Percentiles rank a stretch among this genome's conserved stretches.
phyloP scores from a whole-genome alignment of 1,139 yeast genomes.

The Saccharomyces hybrid region DNA sequence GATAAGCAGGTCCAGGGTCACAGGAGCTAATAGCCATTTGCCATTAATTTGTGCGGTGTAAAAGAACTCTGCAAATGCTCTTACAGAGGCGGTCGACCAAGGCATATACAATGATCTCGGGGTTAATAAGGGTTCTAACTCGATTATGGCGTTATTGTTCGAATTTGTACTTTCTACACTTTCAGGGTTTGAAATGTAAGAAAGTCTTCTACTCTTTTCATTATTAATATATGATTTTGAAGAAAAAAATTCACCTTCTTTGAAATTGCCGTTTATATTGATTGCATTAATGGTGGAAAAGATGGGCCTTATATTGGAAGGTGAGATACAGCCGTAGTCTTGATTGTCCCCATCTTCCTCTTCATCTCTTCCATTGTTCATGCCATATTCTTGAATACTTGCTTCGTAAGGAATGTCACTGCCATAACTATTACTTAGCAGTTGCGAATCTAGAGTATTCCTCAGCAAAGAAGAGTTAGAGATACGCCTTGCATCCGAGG shows the following conservation, averaged over 20 bases:
- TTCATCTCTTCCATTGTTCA: not conserved
- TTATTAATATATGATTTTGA: not conserved
- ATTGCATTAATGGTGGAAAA: not conserved
- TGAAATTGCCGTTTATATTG: not conserved
- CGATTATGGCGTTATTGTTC: constrained; percentile 9
- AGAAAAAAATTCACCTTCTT: not conserved
- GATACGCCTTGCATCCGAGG: constrained; percentile 11
- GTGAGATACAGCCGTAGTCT: not conserved
- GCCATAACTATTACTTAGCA: not conserved
- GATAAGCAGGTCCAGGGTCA: constrained; percentile 54
- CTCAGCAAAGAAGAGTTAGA: not conserved
- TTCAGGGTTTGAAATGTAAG: constrained; percentile 10
- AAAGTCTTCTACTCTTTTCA: constrained; percentile 6
- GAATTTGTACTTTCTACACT: constrained; percentile 9
- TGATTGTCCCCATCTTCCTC: not conserved
- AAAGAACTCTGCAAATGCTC: constrained; percentile 62
- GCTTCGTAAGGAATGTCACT: not conserved
- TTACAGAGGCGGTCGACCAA: constrained; percentile 51
- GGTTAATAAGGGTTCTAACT: constrained; percentile 49
- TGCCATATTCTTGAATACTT: not conserved
- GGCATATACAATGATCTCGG: constrained; percentile 68
- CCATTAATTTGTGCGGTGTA: constrained; percentile 74
- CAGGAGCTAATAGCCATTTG: constrained; percentile 61
- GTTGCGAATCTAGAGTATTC: not conserved
- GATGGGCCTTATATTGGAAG: not conserved